phyloP scores from a whole-genome alignment of 169 alveolate species.

The Eimeria acervulina region DNA sequence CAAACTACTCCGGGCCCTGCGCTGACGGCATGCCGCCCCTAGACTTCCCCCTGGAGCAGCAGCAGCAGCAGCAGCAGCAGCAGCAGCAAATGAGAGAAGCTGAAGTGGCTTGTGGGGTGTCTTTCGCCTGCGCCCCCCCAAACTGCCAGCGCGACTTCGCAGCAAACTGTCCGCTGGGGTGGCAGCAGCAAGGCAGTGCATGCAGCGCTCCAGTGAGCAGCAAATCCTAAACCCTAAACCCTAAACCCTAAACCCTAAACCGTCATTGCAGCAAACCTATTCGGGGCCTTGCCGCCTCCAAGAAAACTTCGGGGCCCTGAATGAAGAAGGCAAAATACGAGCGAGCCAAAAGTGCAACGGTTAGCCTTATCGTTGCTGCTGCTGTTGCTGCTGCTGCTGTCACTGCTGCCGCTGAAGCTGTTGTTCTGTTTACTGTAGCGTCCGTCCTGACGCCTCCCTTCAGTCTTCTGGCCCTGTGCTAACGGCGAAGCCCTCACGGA shows the following conservation, averaged over 20 bases:
- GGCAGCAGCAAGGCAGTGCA: neutral
- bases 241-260: neutral
- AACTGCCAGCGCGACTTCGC: slow-evolving; percentile 10
- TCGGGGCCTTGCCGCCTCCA: neutral
- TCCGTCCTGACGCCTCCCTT: neutral
- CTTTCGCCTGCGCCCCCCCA: neutral
- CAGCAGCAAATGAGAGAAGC: neutral
- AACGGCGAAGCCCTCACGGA: slow-evolving; percentile 13
- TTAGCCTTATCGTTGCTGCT: slow-evolving; percentile 10
- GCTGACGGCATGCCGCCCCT: neutral
- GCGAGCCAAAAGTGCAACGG: slow-evolving; percentile 3
- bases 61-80: neutral
- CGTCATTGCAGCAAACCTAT: neutral
- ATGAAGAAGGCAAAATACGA: neutral
- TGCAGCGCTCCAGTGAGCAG: neutral
- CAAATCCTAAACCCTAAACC: slow-evolving; percentile 24
- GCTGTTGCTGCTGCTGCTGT: slow-evolving; percentile 18
- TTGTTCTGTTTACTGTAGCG: neutral
- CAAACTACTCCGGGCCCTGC: neutral
- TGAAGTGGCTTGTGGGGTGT: neutral
- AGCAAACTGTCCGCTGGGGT: neutral
- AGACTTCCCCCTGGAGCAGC: neutral
- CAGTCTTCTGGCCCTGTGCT: slow-evolving; percentile 1
- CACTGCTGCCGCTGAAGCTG: neutral
- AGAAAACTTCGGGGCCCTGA: neutral